Conservation (phyloP, 1,284 basidiomycete genomes). For the Sanghuangporus weigelae region DNA sequence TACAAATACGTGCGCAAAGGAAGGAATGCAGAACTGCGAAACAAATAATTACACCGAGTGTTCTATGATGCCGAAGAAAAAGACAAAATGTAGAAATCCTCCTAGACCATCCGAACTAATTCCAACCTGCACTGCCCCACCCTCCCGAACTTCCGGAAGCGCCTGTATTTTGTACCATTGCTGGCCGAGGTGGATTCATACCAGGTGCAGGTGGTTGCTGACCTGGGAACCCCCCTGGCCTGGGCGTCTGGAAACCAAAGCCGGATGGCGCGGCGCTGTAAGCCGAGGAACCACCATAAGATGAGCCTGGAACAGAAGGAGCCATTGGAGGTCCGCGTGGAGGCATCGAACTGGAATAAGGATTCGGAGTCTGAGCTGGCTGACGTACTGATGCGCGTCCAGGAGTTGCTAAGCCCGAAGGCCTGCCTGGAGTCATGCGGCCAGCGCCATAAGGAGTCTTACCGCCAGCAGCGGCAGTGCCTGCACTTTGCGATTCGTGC, state of each 20-base stretch:
- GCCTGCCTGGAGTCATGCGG: slow-evolving; percentile 54
- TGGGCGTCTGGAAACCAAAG: slow-evolving; percentile 15
- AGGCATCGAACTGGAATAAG: slow-evolving; percentile 41
- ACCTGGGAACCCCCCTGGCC: slow-evolving; percentile 18
- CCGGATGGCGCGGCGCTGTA: neutral
- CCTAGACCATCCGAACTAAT: slow-evolving; percentile 2
- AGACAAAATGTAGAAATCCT: neutral
- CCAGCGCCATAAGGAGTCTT: slow-evolving; percentile 78
- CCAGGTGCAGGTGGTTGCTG: slow-evolving; percentile 26
- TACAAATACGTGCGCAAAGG: neutral
- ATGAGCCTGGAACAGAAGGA: slow-evolving; percentile 1
- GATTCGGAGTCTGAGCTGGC: slow-evolving; percentile 67
- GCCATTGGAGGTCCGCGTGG: slow-evolving; percentile 14
- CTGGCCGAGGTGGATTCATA: slow-evolving; percentile 60
- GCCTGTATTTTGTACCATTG: slow-evolving; percentile 46
- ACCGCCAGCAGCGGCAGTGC: slow-evolving; percentile 52
- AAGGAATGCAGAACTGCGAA: neutral
- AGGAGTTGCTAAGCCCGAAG: slow-evolving; percentile 62
- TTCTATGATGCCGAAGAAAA: slow-evolving; percentile 4
- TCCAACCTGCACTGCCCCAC: slow-evolving; percentile 28
- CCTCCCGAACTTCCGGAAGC: slow-evolving; percentile 28
- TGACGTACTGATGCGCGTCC: slow-evolving; percentile 72
- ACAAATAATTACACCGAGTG: slow-evolving; percentile 7
- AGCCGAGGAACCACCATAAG: slow-evolving; percentile 10
- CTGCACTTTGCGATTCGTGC: slow-evolving; percentile 70